These are phyloP conservation scores for Melastoma malabathricum DNA, from an alignment of 345 rosid species.

Conservation along the genomic window DNA sequence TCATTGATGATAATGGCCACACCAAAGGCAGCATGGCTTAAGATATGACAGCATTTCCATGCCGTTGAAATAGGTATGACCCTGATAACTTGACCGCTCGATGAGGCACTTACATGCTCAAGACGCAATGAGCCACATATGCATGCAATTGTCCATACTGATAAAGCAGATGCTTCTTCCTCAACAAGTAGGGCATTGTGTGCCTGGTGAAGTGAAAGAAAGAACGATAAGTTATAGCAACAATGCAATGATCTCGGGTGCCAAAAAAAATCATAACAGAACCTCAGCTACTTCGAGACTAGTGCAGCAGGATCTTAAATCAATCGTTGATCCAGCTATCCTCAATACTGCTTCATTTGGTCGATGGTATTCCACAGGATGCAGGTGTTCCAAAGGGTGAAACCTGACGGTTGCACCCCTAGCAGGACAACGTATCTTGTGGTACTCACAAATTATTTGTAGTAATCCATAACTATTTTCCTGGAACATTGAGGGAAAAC, in stretches of 20 bases:
- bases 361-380: slow-evolving; percentile 60
- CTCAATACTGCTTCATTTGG: slow-evolving; percentile 52
- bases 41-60: not conserved
- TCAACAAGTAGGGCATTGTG: slow-evolving; percentile 62
- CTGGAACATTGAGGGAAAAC: slow-evolving; percentile 21
- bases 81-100: slow-evolving; percentile 5
- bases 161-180: slow-evolving; percentile 84
- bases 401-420: slow-evolving; percentile 59
- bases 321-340: slow-evolving; percentile 25
- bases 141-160: slow-evolving; percentile 97
- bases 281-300: slow-evolving; percentile 56
- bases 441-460: slow-evolving; percentile 81
- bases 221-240: not conserved
- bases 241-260: not conserved
- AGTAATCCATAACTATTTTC: slow-evolving; percentile 69
- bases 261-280: slow-evolving; percentile 5
- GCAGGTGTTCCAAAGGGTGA: slow-evolving; percentile 87
- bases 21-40: no score
- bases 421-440: slow-evolving; percentile 47
- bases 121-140: slow-evolving; percentile 84
- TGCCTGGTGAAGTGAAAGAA: slow-evolving; percentile 26
- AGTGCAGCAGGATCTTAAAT: slow-evolving; percentile 7
- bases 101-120: slow-evolving; percentile 54
- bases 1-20: no score
- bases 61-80: slow-evolving; percentile 4